These are phyloP conservation scores for Casuarina cunninghamiana DNA, from an alignment of 306 rosid genomes.

Conservation along the genomic window DNA sequence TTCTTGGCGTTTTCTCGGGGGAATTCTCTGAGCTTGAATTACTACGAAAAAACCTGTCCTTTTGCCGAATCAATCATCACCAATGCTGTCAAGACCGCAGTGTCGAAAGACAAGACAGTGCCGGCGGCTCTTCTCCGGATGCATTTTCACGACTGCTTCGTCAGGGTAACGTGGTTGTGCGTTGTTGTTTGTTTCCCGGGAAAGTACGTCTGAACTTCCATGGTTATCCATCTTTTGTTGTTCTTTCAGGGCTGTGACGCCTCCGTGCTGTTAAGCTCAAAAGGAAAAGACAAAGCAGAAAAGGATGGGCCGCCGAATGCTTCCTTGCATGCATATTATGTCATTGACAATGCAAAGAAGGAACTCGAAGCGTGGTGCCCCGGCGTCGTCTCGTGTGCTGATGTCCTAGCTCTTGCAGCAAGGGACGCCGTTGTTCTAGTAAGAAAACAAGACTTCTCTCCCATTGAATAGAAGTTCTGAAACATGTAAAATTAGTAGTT, in stretches of 20 bases:
- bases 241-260: slow-evolving; percentile 53
- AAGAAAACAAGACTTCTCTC: neutral
- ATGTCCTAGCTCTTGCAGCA: slow-evolving; percentile 54
- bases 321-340: slow-evolving; percentile 51
- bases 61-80: slow-evolving; percentile 34
- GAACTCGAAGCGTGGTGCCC: slow-evolving; percentile 51
- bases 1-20: slow-evolving; percentile 41
- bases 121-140: slow-evolving; percentile 54
- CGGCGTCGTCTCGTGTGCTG: slow-evolving; percentile 63
- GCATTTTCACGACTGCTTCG: slow-evolving; percentile 63
- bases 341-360: slow-evolving; percentile 55
- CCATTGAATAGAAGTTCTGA: neutral
- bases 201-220: neutral
- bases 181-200: neutral
- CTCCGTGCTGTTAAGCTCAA: slow-evolving; percentile 47
- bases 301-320: slow-evolving; percentile 54
- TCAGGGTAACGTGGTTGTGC: slow-evolving; percentile 33
- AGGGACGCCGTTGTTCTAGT: slow-evolving; percentile 55
- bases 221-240: neutral
- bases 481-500: neutral
- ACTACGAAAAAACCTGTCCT: slow-evolving; percentile 78
- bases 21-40: slow-evolving; percentile 61
- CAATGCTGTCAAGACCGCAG: slow-evolving; percentile 19
- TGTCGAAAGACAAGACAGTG: slow-evolving; percentile 43
- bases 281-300: slow-evolving; percentile 49